phyloP scores from a whole-genome alignment of 352 stramenopile species.

The Phytopythium kandeliae region DNA sequence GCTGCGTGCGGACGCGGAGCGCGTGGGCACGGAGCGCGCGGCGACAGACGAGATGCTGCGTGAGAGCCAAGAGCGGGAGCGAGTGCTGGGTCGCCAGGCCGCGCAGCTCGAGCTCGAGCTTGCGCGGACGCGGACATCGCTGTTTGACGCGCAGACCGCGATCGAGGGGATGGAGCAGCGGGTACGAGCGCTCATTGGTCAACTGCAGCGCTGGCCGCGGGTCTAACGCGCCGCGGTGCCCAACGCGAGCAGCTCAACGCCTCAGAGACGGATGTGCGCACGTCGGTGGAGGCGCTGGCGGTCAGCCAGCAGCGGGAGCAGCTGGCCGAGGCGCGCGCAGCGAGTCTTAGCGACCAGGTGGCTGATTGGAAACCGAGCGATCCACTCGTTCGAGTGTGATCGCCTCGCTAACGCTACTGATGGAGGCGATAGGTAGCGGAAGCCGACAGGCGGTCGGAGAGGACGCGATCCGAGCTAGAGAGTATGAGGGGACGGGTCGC shows the following conservation, averaged over 20 bases:
- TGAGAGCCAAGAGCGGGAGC: not conserved
- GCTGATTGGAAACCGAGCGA: too few relatives aligned
- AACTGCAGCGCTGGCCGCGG: too few relatives aligned
- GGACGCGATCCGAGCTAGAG: slow-evolving; percentile 4
- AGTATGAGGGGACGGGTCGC: slow-evolving; percentile 12
- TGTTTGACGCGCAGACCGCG: not conserved
- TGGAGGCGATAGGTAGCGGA: too few relatives aligned
- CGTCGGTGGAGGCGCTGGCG: not conserved
- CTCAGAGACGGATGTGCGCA: not conserved
- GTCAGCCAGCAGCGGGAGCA: not conserved
- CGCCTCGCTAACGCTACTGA: not conserved
- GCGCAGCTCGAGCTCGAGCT: not conserved
- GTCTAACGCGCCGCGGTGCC: too few relatives aligned
- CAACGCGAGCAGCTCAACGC: too few relatives aligned
- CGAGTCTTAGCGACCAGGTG: not conserved
- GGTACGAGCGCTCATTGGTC: not conserved
- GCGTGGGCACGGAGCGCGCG: not conserved
- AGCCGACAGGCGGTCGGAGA: not conserved
- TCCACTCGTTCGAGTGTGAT: too few relatives aligned
- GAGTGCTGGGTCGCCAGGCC: not conserved
- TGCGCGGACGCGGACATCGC: not conserved
- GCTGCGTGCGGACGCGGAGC: not conserved
- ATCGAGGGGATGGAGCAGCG: not conserved
- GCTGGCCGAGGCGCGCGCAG: not conserved
- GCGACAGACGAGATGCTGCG: not conserved